Evolutionary conservation across 2,329 filamentous ascomycete species (phyloP).

Genomic region (Gremmenia infestans): DNA sequence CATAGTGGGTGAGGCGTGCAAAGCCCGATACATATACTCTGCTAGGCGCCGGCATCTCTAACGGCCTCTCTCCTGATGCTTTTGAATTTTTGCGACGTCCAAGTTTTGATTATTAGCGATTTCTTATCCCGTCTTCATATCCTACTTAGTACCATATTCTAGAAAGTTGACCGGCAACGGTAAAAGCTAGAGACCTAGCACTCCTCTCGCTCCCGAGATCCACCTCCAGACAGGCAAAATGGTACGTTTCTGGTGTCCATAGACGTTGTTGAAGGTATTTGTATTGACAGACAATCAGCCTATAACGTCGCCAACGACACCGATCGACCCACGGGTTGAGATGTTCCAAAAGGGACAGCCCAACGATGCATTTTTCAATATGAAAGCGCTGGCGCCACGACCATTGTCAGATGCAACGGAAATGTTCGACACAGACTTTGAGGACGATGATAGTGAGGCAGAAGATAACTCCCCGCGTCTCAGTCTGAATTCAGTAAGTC

Average conservation of each 20-base stretch:
- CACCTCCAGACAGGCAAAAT: conserved; percentile 21
- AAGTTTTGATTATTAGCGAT: conserved; percentile 20
- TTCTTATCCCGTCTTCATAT: conserved; percentile 18
- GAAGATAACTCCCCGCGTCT: conserved; percentile 60
- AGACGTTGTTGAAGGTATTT: neutral
- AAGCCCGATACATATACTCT: conserved; percentile 29
- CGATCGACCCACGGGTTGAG: conserved; percentile 29
- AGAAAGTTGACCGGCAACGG: conserved; percentile 30
- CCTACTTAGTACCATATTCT: conserved; percentile 17
- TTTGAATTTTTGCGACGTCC: conserved; percentile 22
- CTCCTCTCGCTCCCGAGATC: conserved; percentile 22
- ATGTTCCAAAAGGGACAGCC: conserved; percentile 44
- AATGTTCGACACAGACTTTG: conserved; percentile 71
- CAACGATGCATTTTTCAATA: conserved; percentile 57
- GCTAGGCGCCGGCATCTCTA: conserved; percentile 25
- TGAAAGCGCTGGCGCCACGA: conserved; percentile 48
- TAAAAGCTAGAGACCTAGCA: conserved; percentile 25
- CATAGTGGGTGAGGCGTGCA: neutral
- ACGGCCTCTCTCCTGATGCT: conserved; percentile 23
- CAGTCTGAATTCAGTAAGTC: conserved; percentile 67
- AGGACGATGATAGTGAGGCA: conserved; percentile 50
- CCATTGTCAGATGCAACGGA: conserved; percentile 70
- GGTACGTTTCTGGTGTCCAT: conserved; percentile 14
- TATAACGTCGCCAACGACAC: conserved; percentile 22
- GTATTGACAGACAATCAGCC: conserved; percentile 24